A percentile compares a stretch with the other conserved stretches of the same genome.
Conservation (phyloP, 208 protist species). For the Trypanosoma mega region DNA sequence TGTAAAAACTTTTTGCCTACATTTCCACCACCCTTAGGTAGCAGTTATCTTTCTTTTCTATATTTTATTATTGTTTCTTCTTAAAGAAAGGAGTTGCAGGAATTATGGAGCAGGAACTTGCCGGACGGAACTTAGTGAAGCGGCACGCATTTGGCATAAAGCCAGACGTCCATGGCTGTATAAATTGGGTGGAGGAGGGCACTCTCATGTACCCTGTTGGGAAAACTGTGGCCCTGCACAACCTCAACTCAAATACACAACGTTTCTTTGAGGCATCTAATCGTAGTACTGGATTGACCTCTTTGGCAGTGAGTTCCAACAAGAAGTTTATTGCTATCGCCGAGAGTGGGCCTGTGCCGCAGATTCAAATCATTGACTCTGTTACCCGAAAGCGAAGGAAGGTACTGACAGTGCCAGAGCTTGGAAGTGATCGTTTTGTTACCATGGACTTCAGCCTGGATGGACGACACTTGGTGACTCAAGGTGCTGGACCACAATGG, state of each 20-base stretch:
- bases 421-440: slow-evolving; percentile 80
- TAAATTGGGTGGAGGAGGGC: slow-evolving; percentile 85
- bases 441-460: slow-evolving; percentile 83
- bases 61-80: slow-evolving; percentile 7
- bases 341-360: slow-evolving; percentile 65
- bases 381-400: slow-evolving; percentile 86
- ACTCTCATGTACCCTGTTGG: slow-evolving; percentile 89
- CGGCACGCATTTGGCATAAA: slow-evolving; percentile 82
- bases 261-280: slow-evolving; percentile 77
- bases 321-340: slow-evolving; percentile 95
- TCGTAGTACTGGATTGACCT: slow-evolving; percentile 82
- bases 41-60: too few relatives aligned
- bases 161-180: slow-evolving; percentile 55
- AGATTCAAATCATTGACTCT: slow-evolving; percentile 89
- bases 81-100: not conserved
- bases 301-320: slow-evolving; percentile 90
- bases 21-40: too few relatives aligned
- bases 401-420: slow-evolving; percentile 65
- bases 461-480: slow-evolving; percentile 87
- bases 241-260: slow-evolving; percentile 75
- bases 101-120: slow-evolving; percentile 14
- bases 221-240: slow-evolving; percentile 79
- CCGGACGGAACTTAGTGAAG: slow-evolving; percentile 55
- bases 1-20: not conserved
- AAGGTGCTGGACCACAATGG: slow-evolving; percentile 79